Base-by-base conservation (phyloP, 1,284 basidiomycete genomes). In the Trametes versicolor region DNA sequence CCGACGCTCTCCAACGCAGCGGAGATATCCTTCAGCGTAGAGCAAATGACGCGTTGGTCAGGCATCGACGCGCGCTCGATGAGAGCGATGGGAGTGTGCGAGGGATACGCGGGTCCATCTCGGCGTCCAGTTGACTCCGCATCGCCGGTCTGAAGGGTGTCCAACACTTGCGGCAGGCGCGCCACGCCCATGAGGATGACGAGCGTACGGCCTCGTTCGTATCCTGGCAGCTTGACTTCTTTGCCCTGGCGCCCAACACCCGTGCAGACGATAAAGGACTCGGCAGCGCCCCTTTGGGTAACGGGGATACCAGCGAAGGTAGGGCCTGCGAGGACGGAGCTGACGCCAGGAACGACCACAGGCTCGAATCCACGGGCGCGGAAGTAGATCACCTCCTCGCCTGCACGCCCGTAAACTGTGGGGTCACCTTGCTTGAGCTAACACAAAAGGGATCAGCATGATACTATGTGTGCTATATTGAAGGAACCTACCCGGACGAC, bases 401-500 rank as follows among this genome's bases (percentile, higher is more conserved):
- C 96, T 0, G 93, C 94, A 25, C 97, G 89, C 2, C 95, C 97
- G 74, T 98, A 99, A 0, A 99, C 89, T 34, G 94, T 93, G 1
- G 97, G 97, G 76, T 99, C 97, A 32, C 97, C 97, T 83, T 99
- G 97, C 80, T 99, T 99, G 17, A 99, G 85, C 87, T 93, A 59
- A 21, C 17, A 1, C 17, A 9, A n/a, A 59, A 53, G 53, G 67
- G 32, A 4, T 51, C 19, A 51, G 50, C 9, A 63, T 34, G 23
- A 5, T 34, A 12, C 7, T 9, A n/a, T 19, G 21, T 2, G 13
- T 34, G 7, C 36, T 13, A 13, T 6, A 5, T 5, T 21, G 21
- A 15, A 39, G 0, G 23, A 9, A 81, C 89, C 54, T 71, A 93
- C 91, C 41, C 97, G 84, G 25, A 99, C 93, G 36, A 99, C 96